Percentiles rank a stretch among this genome's conserved stretches.
These are phyloP conservation scores for Pseudotsuga menziesii DNA, from an alignment of 75 land plant genomes.

Conservation along the genomic window DNA sequence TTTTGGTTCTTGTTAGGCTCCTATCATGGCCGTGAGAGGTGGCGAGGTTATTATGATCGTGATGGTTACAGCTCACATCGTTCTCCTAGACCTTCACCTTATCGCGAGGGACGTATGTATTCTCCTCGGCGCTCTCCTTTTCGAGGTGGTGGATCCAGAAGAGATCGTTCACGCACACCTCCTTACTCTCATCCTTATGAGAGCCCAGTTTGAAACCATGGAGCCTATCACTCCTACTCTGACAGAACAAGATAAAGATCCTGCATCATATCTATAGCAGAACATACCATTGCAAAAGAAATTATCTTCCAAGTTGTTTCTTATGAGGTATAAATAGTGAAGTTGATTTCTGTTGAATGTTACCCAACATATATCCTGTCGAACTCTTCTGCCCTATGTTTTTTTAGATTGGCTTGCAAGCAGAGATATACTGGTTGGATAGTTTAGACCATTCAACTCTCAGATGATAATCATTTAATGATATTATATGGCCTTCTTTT, in stretches of 20 bases:
- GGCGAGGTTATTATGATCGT: conserved; percentile 32
- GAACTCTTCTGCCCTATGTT: background rate
- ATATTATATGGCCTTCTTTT: background rate
- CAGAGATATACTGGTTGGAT: background rate
- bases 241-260: background rate
- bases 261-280: background rate
- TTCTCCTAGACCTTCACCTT: conserved; percentile 71
- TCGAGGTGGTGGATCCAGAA: conserved; percentile 48
- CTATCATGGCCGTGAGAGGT: conserved; percentile 40
- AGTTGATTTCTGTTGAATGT: background rate
- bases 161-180: conserved; percentile 55
- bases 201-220: conserved; percentile 32
- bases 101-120: conserved; percentile 52
- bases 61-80: conserved; percentile 48
- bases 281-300: background rate
- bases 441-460: background rate
- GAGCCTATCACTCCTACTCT: conserved; percentile 6
- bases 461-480: background rate
- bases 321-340: background rate
- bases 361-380: background rate
- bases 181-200: conserved; percentile 65
- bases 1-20: conserved; percentile 12
- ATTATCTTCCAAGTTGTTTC: background rate
- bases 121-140: conserved; percentile 61
- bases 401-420: background rate